Base-by-base conservation (phyloP, 768 basidiomycete species). In the Tulasnella sp. region DNA sequence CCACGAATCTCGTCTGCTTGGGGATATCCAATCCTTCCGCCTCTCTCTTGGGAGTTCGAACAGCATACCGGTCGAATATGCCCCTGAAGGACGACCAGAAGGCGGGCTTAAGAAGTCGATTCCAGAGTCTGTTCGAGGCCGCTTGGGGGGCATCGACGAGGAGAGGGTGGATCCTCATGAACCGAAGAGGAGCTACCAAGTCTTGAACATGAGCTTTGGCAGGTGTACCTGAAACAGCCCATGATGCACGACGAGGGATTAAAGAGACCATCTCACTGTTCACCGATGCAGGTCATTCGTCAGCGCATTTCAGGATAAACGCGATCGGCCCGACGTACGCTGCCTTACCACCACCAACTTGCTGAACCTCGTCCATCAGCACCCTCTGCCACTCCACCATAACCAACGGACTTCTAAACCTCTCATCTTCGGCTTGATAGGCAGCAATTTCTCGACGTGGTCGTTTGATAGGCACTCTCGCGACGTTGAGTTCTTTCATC, bases 311-410 rank as follows among this genome's bases (percentile, higher is more conserved):
- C 75, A 48, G 64, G 79, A 4, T 9, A 42, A 34, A 50, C 72
- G 74, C 12, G 20, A 41, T n/a, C 37, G 40, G 34, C n/a, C 78
- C 41, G 5, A 89, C 92, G 83, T 84, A 95, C 93, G 94, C 93
- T 1, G 92, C 89, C 84, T 91, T 91, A 16, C 92, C 93, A n/a
- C 92, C 92, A 31, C 94, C 94, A 24, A 92, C 93, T 90, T 96
- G 94, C 86, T 96, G 96, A 8, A 97, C 96, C 85, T 98, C 96
- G 83, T 98, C 96, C 96, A 98, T 98, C 80, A 96, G 90, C 14
- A 97, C 94, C 46, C 96, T 86, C 85, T 93, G 90, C 94, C 95
- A 81, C 84, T 97, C 94, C 6, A 93, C 92, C 87, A 91, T 90
- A 24, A 97, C 90, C 74, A 97, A 86, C 0, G 96, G 96, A 83